Percentiles rank a stretch among this genome's conserved stretches.
Evolutionary conservation across 257 asterid species (phyloP).

Genomic region (Handroanthus guayacan): DNA sequence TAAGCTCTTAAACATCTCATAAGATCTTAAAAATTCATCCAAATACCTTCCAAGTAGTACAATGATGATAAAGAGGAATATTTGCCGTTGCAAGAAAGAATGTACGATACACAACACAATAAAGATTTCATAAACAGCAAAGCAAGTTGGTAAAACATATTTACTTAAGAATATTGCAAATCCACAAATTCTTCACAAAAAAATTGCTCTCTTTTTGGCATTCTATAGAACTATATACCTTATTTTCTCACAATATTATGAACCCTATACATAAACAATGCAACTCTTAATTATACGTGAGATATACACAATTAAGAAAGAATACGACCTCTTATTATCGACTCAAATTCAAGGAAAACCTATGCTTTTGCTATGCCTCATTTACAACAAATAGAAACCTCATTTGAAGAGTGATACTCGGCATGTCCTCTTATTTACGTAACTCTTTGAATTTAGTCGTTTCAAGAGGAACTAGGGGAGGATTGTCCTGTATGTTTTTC

Average conservation of each 20-base stretch:
- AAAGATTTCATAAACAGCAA: slow-evolving; percentile 4
- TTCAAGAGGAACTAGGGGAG: slow-evolving; percentile 45
- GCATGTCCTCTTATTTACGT: slow-evolving; percentile 40
- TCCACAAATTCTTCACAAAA: slow-evolving; percentile 7
- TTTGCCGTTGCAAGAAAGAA: background rate
- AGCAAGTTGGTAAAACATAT: slow-evolving; percentile 5
- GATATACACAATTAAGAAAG: slow-evolving; percentile 32
- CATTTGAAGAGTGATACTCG: background rate
- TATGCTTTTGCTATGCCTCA: slow-evolving; percentile 16
- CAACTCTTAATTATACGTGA: slow-evolving; percentile 15
- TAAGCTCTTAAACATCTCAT: too few species aligned
- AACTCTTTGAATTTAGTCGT: slow-evolving; percentile 10
- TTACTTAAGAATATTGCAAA: slow-evolving; percentile 21
- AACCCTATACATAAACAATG: slow-evolving; percentile 25
- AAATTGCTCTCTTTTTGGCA: slow-evolving; percentile 21
- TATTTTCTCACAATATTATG: slow-evolving; percentile 4
- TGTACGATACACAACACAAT: background rate
- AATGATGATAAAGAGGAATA: background rate
- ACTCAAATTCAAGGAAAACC: slow-evolving; percentile 28
- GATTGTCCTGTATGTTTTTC: slow-evolving; percentile 55
- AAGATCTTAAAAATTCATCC: too few species aligned
- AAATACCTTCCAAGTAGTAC: background rate
- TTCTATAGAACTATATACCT: slow-evolving; percentile 16
- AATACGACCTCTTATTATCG: slow-evolving; percentile 39
- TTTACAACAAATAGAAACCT: slow-evolving; percentile 32